Conservation (phyloP, 345 rosid species). For the Cardamine chenopodiifolia region DNA sequence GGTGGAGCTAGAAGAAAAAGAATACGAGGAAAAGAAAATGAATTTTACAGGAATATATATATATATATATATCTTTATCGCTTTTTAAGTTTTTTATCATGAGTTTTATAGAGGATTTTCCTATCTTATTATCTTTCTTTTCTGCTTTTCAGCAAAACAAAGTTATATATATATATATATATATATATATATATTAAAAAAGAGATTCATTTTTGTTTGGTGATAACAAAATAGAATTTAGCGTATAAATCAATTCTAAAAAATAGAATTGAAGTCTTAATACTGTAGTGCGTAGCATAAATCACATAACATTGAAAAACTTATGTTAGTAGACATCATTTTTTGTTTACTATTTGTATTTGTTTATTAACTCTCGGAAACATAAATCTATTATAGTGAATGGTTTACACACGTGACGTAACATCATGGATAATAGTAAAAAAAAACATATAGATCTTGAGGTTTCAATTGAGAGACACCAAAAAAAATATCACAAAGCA, state of each 20-base stretch:
- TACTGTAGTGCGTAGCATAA: background rate
- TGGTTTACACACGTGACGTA: conserved; percentile 15
- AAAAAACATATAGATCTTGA: conserved; percentile 29
- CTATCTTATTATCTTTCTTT: background rate
- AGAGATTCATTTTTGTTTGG: background rate
- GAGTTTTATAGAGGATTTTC: background rate
- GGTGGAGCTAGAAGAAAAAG: background rate
- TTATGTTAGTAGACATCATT: background rate
- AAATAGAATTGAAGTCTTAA: background rate
- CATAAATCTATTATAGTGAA: background rate
- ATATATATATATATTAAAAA: too few relatives aligned
- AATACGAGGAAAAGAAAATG: background rate
- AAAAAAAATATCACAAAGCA: background rate
- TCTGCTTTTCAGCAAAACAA: background rate
- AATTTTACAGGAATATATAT: background rate
- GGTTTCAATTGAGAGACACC: background rate
- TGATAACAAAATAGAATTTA: background rate
- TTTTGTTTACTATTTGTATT: background rate
- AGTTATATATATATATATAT: background rate
- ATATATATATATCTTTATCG: conserved; percentile 5
- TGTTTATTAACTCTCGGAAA: conserved; percentile 31
- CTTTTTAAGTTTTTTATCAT: background rate
- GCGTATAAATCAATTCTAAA: background rate
- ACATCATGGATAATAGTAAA: background rate
- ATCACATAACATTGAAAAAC: background rate